Percentiles rank a stretch among this genome's conserved stretches.
phyloP scores from a whole-genome alignment of 805 yeast species.

The Candida berthetii region DNA sequence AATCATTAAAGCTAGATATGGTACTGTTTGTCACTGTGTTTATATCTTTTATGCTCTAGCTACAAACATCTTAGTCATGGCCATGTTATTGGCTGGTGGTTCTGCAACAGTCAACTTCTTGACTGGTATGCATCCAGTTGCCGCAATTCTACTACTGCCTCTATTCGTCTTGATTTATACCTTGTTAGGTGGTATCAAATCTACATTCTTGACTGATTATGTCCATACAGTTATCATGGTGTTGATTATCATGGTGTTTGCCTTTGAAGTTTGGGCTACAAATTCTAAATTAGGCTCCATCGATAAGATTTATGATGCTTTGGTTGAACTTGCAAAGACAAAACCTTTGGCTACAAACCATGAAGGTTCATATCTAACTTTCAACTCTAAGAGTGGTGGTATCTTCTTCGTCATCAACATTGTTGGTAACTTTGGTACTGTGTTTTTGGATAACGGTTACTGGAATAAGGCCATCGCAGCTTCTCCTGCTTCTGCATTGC shows the following conservation, averaged over 20 bases:
- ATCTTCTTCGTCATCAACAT: constrained; percentile 84
- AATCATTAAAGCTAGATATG: constrained; percentile 76
- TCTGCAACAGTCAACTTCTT: constrained; percentile 75
- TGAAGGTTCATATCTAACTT: constrained; percentile 82
- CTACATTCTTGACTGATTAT: constrained; percentile 77
- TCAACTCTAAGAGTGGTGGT: constrained; percentile 82
- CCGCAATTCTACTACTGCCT: constrained; percentile 79
- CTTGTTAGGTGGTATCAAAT: constrained; percentile 75
- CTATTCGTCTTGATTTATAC: constrained; percentile 73
- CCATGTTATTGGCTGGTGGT: constrained; percentile 89
- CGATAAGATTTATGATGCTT: constrained; percentile 66
- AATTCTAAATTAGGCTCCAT: constrained; percentile 74
- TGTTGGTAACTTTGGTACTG: constrained; percentile 88
- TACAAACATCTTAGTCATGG: constrained; percentile 85
- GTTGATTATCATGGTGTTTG: constrained; percentile 73
- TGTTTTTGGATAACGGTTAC: constrained; percentile 80
- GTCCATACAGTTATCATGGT: constrained; percentile 77
- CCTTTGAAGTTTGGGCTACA: constrained; percentile 75
- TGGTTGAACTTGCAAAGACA: constrained; percentile 51
- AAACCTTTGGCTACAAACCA: constrained; percentile 76
- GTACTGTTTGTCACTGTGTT: constrained; percentile 63
- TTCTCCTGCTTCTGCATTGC: constrained; percentile 75
- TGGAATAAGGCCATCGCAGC: constrained; percentile 89
- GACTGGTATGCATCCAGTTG: constrained; percentile 80
- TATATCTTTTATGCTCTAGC: constrained; percentile 78